phyloP scores from a whole-genome alignment of 192 early-diverging fungal genomes.

The Diversispora epigaea region DNA sequence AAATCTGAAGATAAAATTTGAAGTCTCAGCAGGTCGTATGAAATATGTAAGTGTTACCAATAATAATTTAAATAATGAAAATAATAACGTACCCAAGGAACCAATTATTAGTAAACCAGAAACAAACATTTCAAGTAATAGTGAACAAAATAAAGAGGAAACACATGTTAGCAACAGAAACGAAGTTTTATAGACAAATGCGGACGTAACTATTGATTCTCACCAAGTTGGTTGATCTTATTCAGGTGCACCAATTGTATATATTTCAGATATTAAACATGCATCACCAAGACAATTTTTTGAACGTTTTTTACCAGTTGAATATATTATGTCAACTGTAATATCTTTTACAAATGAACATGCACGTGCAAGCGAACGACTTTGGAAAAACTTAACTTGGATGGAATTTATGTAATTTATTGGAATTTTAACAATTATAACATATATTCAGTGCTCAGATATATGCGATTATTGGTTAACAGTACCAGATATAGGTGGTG shows the following conservation, averaged over 20 bases:
- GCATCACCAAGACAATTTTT: slow-evolving; percentile 9
- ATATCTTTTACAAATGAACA: too few species aligned
- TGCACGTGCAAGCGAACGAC: too few species aligned
- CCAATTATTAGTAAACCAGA: not conserved
- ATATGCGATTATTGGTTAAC: too few species aligned
- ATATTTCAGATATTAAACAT: not conserved
- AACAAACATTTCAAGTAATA: slow-evolving; percentile 1
- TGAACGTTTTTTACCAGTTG: slow-evolving; percentile 8
- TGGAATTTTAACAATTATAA: too few species aligned
- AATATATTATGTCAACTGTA: too few species aligned
- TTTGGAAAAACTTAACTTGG: too few species aligned
- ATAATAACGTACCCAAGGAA: not conserved
- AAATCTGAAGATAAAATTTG: not conserved
- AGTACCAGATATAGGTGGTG: too few species aligned
- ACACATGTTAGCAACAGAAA: not conserved
- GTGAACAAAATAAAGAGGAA: slow-evolving; percentile 3
- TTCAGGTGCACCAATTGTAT: not conserved
- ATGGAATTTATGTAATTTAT: too few species aligned
- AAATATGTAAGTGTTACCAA: too few species aligned
- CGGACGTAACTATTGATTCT: not conserved
- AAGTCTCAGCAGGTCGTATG: not conserved
- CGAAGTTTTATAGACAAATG: too few species aligned
- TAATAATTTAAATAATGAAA: too few species aligned
- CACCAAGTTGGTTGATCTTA: not conserved
- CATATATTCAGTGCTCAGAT: too few species aligned